Evolutionary conservation across 202 grass and related monocot genomes (phyloP).

Genomic region (Brachypodium distachyon): DNA sequence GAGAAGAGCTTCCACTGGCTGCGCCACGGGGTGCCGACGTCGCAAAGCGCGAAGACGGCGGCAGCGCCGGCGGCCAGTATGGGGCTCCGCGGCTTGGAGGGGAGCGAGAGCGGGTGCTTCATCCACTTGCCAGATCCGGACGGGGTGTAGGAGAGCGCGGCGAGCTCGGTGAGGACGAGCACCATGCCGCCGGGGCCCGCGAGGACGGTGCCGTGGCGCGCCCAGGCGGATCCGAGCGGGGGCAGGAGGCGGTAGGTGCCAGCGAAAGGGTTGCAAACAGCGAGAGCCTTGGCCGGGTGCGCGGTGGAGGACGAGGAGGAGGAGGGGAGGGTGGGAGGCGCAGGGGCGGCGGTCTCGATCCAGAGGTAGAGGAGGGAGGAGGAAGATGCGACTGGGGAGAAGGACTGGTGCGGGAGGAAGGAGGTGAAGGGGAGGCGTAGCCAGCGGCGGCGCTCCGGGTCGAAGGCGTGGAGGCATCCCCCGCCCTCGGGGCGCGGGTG

Average conservation of each 20-base stretch:
- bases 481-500: constrained; percentile 59
- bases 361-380: constrained; percentile 56
- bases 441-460: constrained; percentile 36
- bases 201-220: constrained; percentile 86
- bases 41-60: constrained; percentile 76
- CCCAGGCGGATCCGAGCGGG: constrained; percentile 87
- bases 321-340: neutral
- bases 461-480: constrained; percentile 60
- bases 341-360: constrained; percentile 36
- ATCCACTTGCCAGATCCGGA: constrained; percentile 54
- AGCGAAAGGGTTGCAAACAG: constrained; percentile 84
- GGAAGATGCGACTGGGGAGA: constrained; percentile 58
- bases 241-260: constrained; percentile 64
- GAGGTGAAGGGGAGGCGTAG: constrained; percentile 38
- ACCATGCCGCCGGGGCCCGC: constrained; percentile 53
- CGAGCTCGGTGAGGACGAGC: constrained; percentile 87
- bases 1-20: constrained; percentile 99
- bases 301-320: neutral
- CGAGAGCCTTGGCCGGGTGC: constrained; percentile 70
- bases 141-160: constrained; percentile 68
- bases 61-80: constrained; percentile 50
- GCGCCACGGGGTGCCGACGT: constrained; percentile 86
- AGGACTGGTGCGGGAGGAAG: constrained; percentile 50
- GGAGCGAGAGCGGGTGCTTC: constrained; percentile 85
- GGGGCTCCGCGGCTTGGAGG: constrained; percentile 83